phyloP scores from a whole-genome alignment of 176 grass and related monocot species.

The Coix lacrymajobi region DNA sequence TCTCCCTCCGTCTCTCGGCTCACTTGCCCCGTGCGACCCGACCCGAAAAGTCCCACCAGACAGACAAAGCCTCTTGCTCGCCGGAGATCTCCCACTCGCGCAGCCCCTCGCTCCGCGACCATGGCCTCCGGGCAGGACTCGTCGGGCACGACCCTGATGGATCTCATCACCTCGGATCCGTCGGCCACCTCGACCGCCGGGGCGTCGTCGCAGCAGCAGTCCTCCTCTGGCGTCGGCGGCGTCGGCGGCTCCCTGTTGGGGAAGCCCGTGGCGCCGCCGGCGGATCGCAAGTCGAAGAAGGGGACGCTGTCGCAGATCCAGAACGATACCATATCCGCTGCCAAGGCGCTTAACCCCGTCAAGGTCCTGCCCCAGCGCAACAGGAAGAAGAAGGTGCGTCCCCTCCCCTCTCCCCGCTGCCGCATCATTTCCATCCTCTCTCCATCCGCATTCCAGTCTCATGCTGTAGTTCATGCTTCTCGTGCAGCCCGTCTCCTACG shows the following conservation, averaged over 20 bases:
- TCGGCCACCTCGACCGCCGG: conserved; percentile 24
- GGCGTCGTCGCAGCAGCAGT: conserved; percentile 31
- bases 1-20: not conserved
- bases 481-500: conserved; percentile 89
- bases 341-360: conserved; percentile 91
- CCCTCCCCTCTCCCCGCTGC: not conserved
- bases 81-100: conserved; percentile 43
- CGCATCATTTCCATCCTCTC: conserved; percentile 9
- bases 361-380: conserved; percentile 72
- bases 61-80: conserved; percentile 17
- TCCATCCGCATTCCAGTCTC: not conserved
- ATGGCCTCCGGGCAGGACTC: conserved; percentile 91
- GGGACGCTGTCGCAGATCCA: conserved; percentile 86
- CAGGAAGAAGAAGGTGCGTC: conserved; percentile 74
- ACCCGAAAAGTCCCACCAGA: conserved; percentile 6
- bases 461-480: conserved; percentile 19
- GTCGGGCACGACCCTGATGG: conserved; percentile 82
- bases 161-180: conserved; percentile 97
- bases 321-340: conserved; percentile 87
- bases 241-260: conserved; percentile 21
- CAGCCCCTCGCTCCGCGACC: conserved; percentile 19
- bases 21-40: not conserved
- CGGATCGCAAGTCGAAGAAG: conserved; percentile 86
- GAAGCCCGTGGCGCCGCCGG: conserved; percentile 42
- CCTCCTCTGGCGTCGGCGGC: conserved; percentile 28